phyloP scores from a whole-genome alignment of 805 yeast species.

The Monosporozyma solicola region DNA sequence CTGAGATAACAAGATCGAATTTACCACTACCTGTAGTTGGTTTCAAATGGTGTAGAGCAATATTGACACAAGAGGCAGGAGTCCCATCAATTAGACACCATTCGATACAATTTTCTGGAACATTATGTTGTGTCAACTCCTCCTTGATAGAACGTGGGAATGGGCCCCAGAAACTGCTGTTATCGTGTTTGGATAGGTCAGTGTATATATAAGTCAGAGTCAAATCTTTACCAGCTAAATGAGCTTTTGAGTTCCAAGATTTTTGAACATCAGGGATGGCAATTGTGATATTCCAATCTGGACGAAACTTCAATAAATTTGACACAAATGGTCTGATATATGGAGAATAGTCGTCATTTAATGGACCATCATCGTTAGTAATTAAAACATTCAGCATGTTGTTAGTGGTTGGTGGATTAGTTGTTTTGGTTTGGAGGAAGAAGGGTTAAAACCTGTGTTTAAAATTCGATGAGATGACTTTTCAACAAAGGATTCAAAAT shows the following conservation, averaged over 20 bases:
- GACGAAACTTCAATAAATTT: constrained; percentile 43
- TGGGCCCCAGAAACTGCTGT: constrained; percentile 54
- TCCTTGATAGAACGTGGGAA: constrained; percentile 42
- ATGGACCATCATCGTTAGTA: constrained; percentile 96
- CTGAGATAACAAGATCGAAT: constrained; percentile 81
- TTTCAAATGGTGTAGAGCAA: constrained; percentile 70
- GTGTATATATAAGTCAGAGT: constrained; percentile 54
- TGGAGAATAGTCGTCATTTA: constrained; percentile 69
- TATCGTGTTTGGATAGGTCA: constrained; percentile 39
- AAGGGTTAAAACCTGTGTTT: not conserved
- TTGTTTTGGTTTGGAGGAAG: not conserved
- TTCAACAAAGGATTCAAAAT: not conserved
- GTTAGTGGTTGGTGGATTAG: not conserved
- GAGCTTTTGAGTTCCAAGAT: constrained; percentile 98
- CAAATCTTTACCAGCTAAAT: constrained; percentile 68
- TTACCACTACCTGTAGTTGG: constrained; percentile 25
- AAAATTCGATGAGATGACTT: not conserved
- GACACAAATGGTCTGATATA: constrained; percentile 75
- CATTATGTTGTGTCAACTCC: constrained; percentile 16
- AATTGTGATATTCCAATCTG: constrained; percentile 80
- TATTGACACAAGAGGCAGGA: constrained; percentile 91
- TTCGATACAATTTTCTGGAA: constrained; percentile 42
- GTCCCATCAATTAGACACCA: constrained; percentile 90
- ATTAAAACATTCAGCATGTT: constrained; percentile 42
- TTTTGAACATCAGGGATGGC: constrained; percentile 76